phyloP scores from a whole-genome alignment of 345 rosid species.

The Linum lewisii region DNA sequence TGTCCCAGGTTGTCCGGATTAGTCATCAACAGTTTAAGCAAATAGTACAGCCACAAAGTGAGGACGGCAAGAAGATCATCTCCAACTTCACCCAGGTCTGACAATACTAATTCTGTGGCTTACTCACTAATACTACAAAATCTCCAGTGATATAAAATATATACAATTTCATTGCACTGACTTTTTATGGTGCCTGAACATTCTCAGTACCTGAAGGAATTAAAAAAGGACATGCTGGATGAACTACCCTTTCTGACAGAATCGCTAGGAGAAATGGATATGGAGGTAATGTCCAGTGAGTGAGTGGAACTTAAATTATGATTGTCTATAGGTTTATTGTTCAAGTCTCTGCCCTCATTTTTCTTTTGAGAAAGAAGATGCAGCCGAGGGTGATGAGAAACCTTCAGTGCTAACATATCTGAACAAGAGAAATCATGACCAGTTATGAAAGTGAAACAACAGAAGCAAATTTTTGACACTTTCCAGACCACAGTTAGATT shows the following conservation, averaged over 20 bases:
- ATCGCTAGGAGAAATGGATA: constrained; percentile 32
- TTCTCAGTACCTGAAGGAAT: constrained; percentile 48
- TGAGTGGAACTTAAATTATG: background rate
- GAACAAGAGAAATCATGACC: too few relatives aligned
- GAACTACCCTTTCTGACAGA: constrained; percentile 53
- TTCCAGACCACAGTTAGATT: background rate
- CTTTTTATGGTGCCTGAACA: constrained; percentile 8
- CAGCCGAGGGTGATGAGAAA: background rate
- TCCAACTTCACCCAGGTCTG: constrained; percentile 51
- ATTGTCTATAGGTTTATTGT: too few relatives aligned
- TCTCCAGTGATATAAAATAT: background rate
- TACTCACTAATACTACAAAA: background rate
- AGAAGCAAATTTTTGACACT: background rate
- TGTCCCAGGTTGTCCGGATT: constrained; percentile 78
- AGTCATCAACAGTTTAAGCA: constrained; percentile 81
- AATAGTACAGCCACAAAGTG: constrained; percentile 47
- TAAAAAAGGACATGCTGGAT: constrained; percentile 43
- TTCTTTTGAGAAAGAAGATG: background rate
- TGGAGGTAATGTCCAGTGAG: constrained; percentile 33
- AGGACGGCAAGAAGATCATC: constrained; percentile 60
- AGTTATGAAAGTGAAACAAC: background rate
- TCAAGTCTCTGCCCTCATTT: too few relatives aligned
- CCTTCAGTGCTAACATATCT: background rate
- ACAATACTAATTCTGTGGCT: background rate
- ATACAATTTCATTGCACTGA: background rate